Conservation (phyloP, 805 yeast genomes). For the Zygotorulaspora chibaensis region DNA sequence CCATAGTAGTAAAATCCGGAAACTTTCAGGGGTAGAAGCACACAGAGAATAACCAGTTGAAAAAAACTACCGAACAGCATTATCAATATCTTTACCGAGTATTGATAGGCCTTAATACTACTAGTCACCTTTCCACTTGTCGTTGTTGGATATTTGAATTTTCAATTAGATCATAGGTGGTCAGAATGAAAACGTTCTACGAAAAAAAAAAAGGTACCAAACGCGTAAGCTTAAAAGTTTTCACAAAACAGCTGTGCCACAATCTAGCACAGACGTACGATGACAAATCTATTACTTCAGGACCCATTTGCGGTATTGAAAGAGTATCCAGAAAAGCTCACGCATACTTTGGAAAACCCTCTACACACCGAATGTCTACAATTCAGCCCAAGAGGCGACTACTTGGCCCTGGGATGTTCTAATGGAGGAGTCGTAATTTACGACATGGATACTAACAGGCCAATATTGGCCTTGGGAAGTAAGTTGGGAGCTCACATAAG, state of each 20-base stretch:
- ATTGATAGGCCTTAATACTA: background rate
- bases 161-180: background rate
- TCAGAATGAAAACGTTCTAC: background rate
- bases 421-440: slow-evolving; percentile 72
- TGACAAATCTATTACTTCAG: slow-evolving; percentile 62
- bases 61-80: slow-evolving; percentile 12
- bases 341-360: slow-evolving; percentile 56
- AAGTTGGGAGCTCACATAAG: slow-evolving; percentile 62
- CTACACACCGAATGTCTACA: slow-evolving; percentile 65
- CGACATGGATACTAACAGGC: slow-evolving; percentile 59
- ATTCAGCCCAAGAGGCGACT: slow-evolving; percentile 75
- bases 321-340: slow-evolving; percentile 84
- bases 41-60: slow-evolving; percentile 19
- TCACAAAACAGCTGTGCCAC: background rate
- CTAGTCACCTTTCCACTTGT: background rate
- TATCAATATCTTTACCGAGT: background rate
- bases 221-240: slow-evolving; percentile 9
- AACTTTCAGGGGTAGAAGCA: slow-evolving; percentile 25
- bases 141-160: too few relatives aligned
- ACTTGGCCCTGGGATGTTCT: slow-evolving; percentile 72
- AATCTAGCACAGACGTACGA: slow-evolving; percentile 1
- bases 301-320: slow-evolving; percentile 91
- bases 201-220: slow-evolving; percentile 6
- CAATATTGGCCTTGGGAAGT: slow-evolving; percentile 38
- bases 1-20: slow-evolving; percentile 47